phyloP scores from a whole-genome alignment of 352 stramenopile genomes.

The Phytophthora sansomeana region DNA sequence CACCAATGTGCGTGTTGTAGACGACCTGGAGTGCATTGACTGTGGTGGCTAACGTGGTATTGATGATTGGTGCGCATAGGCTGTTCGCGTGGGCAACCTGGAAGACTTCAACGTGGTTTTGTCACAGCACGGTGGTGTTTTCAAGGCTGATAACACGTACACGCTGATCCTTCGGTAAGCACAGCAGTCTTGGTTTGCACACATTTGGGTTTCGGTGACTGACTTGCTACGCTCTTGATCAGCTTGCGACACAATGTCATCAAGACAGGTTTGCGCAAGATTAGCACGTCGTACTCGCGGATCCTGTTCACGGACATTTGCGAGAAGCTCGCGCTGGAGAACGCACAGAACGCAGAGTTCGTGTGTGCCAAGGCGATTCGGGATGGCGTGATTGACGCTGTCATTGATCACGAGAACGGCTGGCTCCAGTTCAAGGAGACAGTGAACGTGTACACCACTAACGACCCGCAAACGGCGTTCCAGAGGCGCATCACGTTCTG shows the following conservation, averaged over 20 bases:
- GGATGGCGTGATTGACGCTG: conserved; percentile 98
- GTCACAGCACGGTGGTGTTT: conserved; percentile 81
- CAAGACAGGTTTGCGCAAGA: conserved; percentile 98
- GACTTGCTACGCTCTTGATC: conserved; percentile 8
- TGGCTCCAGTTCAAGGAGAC: conserved; percentile 93
- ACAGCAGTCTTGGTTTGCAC: neutral
- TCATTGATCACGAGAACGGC: conserved; percentile 96
- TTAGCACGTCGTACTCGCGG: conserved; percentile 96
- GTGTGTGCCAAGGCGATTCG: conserved; percentile 98
- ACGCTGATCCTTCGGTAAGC: conserved; percentile 94
- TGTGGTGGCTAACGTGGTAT: conserved; percentile 5
- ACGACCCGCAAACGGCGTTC: conserved; percentile 95
- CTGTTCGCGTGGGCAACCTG: conserved; percentile 96
- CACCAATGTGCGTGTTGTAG: conserved; percentile 77
- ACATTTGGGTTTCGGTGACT: neutral
- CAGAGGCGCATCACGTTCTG: conserved; percentile 98
- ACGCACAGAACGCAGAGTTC: conserved; percentile 95
- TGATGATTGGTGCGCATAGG: conserved; percentile 55
- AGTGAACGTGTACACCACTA: conserved; percentile 92
- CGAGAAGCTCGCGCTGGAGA: conserved; percentile 94
- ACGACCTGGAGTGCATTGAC: neutral
- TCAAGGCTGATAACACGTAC: conserved; percentile 95
- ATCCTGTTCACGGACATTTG: conserved; percentile 94
- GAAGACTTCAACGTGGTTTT: conserved; percentile 95
- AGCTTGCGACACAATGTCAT: conserved; percentile 98